Conservation (phyloP, 163 green algal species). For the Smithsoniella earleae region DNA sequence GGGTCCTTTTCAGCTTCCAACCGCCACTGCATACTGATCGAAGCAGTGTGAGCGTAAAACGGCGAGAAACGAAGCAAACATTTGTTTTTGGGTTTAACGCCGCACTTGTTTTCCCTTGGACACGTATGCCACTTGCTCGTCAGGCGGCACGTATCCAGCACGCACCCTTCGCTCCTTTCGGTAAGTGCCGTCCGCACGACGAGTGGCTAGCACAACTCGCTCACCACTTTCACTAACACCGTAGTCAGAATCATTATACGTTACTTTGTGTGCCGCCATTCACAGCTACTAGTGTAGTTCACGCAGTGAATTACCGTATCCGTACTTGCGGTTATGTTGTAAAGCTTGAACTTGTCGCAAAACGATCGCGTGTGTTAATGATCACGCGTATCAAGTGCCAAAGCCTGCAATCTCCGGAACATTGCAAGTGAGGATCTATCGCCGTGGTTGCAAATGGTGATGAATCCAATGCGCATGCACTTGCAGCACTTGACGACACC, state of each 20-base stretch:
- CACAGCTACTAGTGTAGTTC: no score
- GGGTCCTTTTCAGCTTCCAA: neutral
- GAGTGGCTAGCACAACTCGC: slow-evolving; percentile 32
- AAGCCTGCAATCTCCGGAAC: no score
- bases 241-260: slow-evolving; percentile 9
- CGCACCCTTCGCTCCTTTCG: slow-evolving; percentile 42
- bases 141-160: slow-evolving; percentile 40
- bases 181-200: slow-evolving; percentile 37
- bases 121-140: slow-evolving; percentile 39
- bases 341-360: no score
- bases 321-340: no score
- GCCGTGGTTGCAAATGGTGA: no score
- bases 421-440: no score
- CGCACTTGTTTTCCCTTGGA: slow-evolving; percentile 30
- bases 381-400: no score
- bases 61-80: neutral
- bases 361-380: no score
- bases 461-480: no score
- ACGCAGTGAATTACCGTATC: no score
- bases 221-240: slow-evolving; percentile 19
- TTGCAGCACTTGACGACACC: no score
- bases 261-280: no score
- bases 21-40: slow-evolving; percentile 6
- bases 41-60: neutral
- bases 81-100: neutral